Base-by-base conservation (phyloP, 1,139 yeast species). In the Oligophagozyma castellii region DNA sequence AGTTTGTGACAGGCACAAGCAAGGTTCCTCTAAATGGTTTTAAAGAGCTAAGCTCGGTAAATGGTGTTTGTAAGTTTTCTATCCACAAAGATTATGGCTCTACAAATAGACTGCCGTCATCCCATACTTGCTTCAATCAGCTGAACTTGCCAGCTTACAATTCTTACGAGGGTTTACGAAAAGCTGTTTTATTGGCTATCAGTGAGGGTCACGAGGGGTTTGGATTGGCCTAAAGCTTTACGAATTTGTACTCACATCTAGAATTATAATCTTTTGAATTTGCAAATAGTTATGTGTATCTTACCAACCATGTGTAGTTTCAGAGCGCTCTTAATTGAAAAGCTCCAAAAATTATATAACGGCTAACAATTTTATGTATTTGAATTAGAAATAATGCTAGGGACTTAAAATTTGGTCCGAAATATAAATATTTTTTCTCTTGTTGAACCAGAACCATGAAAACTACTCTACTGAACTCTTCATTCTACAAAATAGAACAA, bases 181-280 rank as follows among this genome's bases (percentile, higher is more conserved):
- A 81, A 3, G 73, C 93, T 1, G 56, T 92, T 36, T 58, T 86
- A 42, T 56, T 79, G 45, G 96, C 98, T 0, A 73, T 92, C 12
- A 80, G 86, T 16, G 98, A 89, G 54, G 98, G 98, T 11, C 79
- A 80, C 47, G 95, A 81, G 61, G 98, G 98, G 4, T 92, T 92
- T 58, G 98, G 96, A 5, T 38, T 51, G 21, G 55, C 55, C 2
- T 51, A 34, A 32, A 18, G 15, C 10, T 19, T 13, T 13, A 23
- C 19, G 16, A 15, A 14, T 4, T 23, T 8, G 5, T 10, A 2
- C 12, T 16, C n/a, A n/a, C n/a, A n/a, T n/a, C n/a, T n/a, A n/a
- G n/a, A n/a, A n/a, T n/a, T n/a, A n/a, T n/a, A n/a, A n/a, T n/a
- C n/a, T n/a, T n/a, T n/a, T n/a, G n/a, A n/a, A n/a, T n/a, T n/a